Conservation (phyloP, 177 flowering plant genomes). For the Vitis hybrid region DNA sequence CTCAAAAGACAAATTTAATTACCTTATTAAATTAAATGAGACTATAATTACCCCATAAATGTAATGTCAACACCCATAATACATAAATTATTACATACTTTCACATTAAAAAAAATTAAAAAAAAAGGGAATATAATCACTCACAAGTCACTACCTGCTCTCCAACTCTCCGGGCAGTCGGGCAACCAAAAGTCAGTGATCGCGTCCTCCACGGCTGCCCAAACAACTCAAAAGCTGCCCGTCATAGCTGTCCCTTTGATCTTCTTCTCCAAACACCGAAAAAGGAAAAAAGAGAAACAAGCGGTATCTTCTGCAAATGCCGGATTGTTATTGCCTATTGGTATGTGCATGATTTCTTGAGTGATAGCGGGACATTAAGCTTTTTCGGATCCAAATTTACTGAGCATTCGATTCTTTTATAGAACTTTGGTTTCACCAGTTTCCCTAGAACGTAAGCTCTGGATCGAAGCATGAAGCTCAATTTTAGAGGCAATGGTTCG, state of each 20-base stretch:
- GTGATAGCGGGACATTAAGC: conserved; percentile 40
- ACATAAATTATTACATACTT: neutral
- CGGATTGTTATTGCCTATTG: conserved; percentile 8
- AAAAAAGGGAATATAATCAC: neutral
- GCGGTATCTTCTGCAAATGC: neutral
- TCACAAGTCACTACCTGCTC: conserved; percentile 3
- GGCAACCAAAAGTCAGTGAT: conserved; percentile 10
- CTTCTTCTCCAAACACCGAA: conserved; percentile 1
- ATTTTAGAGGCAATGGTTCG: conserved; percentile 45
- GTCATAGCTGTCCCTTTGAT: conserved; percentile 18
- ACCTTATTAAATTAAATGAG: too few species aligned
- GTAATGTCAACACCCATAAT: neutral
- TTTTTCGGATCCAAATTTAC: conserved; percentile 46
- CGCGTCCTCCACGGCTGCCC: neutral
- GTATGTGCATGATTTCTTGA: conserved; percentile 66
- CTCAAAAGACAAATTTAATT: neutral
- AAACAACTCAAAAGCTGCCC: conserved; percentile 13
- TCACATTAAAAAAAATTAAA: neutral
- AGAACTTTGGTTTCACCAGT: conserved; percentile 74
- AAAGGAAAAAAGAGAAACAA: neutral
- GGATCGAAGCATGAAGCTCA: conserved; percentile 58
- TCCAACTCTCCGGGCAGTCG: conserved; percentile 5
- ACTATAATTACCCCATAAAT: neutral
- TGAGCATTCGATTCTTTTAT: conserved; percentile 44
- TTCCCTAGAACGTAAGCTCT: conserved; percentile 77